Base-by-base conservation (phyloP, 371 early-diverging fungal genomes). In the Nematocida ironsii region DNA sequence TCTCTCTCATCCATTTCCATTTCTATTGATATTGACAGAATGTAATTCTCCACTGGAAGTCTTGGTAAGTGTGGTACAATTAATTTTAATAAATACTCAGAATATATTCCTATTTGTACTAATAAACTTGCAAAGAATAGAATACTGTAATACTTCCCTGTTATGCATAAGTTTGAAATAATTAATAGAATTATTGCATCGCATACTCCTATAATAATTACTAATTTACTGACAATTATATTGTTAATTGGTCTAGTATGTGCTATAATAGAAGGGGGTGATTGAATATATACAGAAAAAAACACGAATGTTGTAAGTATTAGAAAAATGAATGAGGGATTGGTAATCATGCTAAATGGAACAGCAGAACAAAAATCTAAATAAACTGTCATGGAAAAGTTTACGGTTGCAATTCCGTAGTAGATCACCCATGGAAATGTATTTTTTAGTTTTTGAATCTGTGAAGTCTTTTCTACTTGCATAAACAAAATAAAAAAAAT, bases 401-500 rank as follows among this genome's bases (percentile, higher is more conserved):
- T 55, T 11, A 68, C 62, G 23, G 67, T 20, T 6, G 52, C 47
- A 42, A 67, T 44, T 16, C 23, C 7, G 57, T 64, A 75, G n/a
- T 62, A 62, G 39, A 67, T 33, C 40, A 39, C 25, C 75, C 75
- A 75, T 9, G 75, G 68, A 44, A 69, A n/a, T 5, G 44, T 23
- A n/a, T 68, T 20, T 52, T 68, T 68, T 68, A 52, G 52, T 52
- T 50, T 47, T 52, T 68, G 47, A 20, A 68, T 52, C 27, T 16
- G 52, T 6, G 40, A 52, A 48, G 54, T 16, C 47, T 68, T 68
- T 52, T 47, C 20, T 27, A 25, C 3, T 18, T 68, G 16, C 69
- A 68, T 68, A 68, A 27, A 50, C 69, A 52, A 68, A 68, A n/a
- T 50, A 25, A 68, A 68, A 68, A 18, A 50, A 27, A 48, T 6